phyloP scores from a whole-genome alignment of 2,329 filamentous ascomycete species.

The Cucurbitaria berberidis region DNA sequence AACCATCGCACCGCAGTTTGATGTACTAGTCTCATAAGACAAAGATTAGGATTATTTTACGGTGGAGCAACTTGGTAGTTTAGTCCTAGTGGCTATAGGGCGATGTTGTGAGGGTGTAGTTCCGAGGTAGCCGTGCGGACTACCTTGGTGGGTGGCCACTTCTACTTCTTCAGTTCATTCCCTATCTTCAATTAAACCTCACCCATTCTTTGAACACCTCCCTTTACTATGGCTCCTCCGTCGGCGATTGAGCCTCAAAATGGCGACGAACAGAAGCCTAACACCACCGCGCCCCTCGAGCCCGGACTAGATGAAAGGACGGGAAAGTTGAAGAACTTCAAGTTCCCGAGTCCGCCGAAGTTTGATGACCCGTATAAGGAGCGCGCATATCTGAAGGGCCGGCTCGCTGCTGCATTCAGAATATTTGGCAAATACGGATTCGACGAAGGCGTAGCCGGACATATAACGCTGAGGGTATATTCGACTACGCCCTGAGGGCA shows the following conservation, averaged over 20 bases:
- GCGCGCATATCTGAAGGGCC: constrained; percentile 46
- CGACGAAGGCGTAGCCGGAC: constrained; percentile 61
- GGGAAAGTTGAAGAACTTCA: constrained; percentile 31
- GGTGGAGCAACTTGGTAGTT: background rate
- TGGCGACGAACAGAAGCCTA: constrained; percentile 31
- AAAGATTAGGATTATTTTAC: background rate
- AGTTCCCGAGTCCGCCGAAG: constrained; percentile 41
- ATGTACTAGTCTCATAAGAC: background rate
- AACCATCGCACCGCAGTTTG: constrained; percentile 8
- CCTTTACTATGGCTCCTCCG: constrained; percentile 33
- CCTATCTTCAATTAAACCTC: no score
- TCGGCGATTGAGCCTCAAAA: constrained; percentile 39
- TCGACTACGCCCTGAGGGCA: no score
- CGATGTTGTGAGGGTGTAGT: background rate
- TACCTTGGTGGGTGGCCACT: no score
- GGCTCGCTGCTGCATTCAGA: constrained; percentile 47
- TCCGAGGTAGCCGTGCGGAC: constrained; percentile 6
- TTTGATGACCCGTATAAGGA: constrained; percentile 48
- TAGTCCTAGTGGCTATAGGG: constrained; percentile 2
- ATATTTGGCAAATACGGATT: constrained; percentile 50
- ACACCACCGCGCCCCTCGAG: constrained; percentile 39
- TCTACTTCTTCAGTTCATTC: background rate
- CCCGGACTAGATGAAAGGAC: constrained; percentile 38
- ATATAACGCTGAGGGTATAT: constrained; percentile 64
- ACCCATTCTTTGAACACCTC: no score